phyloP scores from a whole-genome alignment of 495 filamentous ascomycete genomes.

The Aspergillus olivimuriae region DNA sequence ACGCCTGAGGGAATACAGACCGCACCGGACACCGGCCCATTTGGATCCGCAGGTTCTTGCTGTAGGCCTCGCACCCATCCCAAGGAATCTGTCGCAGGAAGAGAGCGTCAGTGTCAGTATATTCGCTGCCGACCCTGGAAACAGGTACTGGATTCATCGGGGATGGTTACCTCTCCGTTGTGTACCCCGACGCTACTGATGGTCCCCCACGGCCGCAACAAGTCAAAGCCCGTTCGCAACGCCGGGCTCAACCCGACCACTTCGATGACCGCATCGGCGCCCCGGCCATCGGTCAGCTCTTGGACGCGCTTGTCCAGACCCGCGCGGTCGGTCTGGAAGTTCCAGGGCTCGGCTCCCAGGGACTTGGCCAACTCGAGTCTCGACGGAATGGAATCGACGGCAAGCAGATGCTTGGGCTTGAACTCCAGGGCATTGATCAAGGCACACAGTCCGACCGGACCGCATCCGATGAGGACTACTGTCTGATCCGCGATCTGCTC shows the following conservation, averaged over 20 bases:
- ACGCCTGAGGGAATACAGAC: slow-evolving; percentile 71
- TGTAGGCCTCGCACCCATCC: slow-evolving; percentile 74
- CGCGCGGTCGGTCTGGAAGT: slow-evolving; percentile 65
- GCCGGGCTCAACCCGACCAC: slow-evolving; percentile 84
- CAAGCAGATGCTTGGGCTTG: slow-evolving; percentile 74
- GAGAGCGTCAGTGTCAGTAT: too few relatives aligned
- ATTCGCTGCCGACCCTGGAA: too few relatives aligned
- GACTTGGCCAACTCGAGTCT: slow-evolving; percentile 69
- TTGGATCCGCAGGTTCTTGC: slow-evolving; percentile 84
- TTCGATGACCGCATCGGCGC: slow-evolving; percentile 88
- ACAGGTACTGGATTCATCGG: neutral
- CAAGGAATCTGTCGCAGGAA: slow-evolving; percentile 74
- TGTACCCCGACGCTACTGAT: slow-evolving; percentile 92
- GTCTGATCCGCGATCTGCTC: slow-evolving; percentile 62
- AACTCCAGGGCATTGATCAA: slow-evolving; percentile 77
- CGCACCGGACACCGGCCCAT: slow-evolving; percentile 93
- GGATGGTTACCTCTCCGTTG: slow-evolving; percentile 63
- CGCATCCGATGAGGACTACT: slow-evolving; percentile 82
- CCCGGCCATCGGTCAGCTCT: slow-evolving; percentile 74
- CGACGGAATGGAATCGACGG: slow-evolving; percentile 75
- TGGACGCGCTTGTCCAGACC: slow-evolving; percentile 63
- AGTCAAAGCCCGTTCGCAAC: slow-evolving; percentile 74
- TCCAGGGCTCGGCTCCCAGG: slow-evolving; percentile 81
- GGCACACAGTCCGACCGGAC: slow-evolving; percentile 83
- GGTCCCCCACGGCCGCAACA: slow-evolving; percentile 79